A percentile compares a stretch with the other conserved stretches of the same genome.
Conservation (phyloP, 768 basidiomycete genomes). For the Coprinopsis sp. region DNA sequence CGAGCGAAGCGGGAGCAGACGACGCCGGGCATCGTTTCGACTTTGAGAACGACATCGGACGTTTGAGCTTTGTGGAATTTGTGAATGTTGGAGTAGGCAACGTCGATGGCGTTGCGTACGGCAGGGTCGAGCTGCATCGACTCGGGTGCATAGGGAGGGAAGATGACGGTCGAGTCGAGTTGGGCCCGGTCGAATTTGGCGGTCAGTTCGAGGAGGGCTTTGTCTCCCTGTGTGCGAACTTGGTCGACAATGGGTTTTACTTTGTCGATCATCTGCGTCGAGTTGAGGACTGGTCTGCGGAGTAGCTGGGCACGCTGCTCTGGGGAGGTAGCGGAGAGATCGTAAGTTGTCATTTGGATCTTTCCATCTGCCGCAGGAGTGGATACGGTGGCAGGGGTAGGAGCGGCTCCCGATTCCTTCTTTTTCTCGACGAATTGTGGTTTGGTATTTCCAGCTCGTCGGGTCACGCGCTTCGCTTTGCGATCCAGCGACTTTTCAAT, state of each 20-base stretch:
- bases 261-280: constrained; percentile 84
- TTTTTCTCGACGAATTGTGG: constrained; percentile 62
- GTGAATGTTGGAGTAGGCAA: constrained; percentile 86
- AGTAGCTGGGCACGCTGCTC: constrained; percentile 66
- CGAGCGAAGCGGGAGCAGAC: constrained; percentile 92
- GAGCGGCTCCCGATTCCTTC: constrained; percentile 11
- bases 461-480: constrained; percentile 82
- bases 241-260: constrained; percentile 92
- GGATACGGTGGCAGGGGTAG: constrained; percentile 16
- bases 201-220: constrained; percentile 81
- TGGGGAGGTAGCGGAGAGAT: constrained; percentile 44
- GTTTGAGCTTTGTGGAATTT: constrained; percentile 89
- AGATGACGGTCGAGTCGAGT: constrained; percentile 63
- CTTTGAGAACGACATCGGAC: constrained; percentile 62
- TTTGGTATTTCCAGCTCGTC: constrained; percentile 90
- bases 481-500: constrained; percentile 79
- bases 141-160: constrained; percentile 73
- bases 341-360: constrained; percentile 77
- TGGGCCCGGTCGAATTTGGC: constrained; percentile 88
- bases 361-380: constrained; percentile 25
- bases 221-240: constrained; percentile 80
- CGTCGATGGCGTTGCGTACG: constrained; percentile 80
- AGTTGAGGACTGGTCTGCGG: constrained; percentile 84
- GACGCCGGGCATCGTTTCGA: constrained; percentile 98
- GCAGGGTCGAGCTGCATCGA: constrained; percentile 54